phyloP scores from a whole-genome alignment of 1,139 yeast species.

The Scheffersomyces stambukii region DNA sequence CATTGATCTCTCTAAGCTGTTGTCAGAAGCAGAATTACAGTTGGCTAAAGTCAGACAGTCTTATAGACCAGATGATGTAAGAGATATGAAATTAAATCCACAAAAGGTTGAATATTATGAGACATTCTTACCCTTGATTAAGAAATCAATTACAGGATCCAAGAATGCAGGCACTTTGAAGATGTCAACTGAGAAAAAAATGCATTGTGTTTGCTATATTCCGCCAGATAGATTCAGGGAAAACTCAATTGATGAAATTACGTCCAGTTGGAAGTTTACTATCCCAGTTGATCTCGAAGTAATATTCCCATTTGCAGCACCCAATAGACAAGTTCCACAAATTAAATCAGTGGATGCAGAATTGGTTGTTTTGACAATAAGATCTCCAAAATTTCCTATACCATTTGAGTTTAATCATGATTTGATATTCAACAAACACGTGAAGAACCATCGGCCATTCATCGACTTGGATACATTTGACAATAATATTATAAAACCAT shows the following conservation, averaged over 20 bases:
- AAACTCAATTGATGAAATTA: slow-evolving; percentile 7
- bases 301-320: slow-evolving; percentile 6
- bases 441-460: slow-evolving; percentile 7
- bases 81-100: slow-evolving; percentile 10
- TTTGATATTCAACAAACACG: slow-evolving; percentile 24
- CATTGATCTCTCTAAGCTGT: slow-evolving; percentile 12
- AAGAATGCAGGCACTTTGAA: slow-evolving; percentile 17
- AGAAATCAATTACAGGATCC: slow-evolving; percentile 12
- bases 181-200: slow-evolving; percentile 24
- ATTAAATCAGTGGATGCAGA: slow-evolving; percentile 28
- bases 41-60: slow-evolving; percentile 18
- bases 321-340: slow-evolving; percentile 18
- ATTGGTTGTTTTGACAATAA: slow-evolving; percentile 29
- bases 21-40: slow-evolving; percentile 16
- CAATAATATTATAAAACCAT: slow-evolving; percentile 19
- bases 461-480: slow-evolving; percentile 21
- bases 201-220: slow-evolving; percentile 26
- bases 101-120: slow-evolving; percentile 11
- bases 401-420: slow-evolving; percentile 42
- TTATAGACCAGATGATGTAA: slow-evolving; percentile 11
- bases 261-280: slow-evolving; percentile 22
- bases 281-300: slow-evolving; percentile 25
- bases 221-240: slow-evolving; percentile 25
- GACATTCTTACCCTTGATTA: slow-evolving; percentile 12
- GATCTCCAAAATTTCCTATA: slow-evolving; percentile 26